Evolutionary conservation across 805 yeast genomes (phyloP).

Genomic region (Cyberlindnera galapagoensis): DNA sequence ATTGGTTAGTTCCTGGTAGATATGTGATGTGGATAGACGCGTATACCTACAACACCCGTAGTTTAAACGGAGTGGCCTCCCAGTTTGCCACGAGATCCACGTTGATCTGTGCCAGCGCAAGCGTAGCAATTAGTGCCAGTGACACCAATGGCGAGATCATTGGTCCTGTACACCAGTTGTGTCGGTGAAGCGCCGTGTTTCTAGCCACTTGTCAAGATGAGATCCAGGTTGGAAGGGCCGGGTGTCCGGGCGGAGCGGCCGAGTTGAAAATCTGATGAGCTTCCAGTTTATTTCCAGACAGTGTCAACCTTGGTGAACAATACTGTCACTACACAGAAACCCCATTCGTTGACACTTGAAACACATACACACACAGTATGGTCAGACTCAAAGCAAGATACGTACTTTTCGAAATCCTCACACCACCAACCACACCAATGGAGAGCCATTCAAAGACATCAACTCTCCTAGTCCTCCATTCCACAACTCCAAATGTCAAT

Average conservation of each 20-base stretch:
- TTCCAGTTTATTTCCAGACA: too few relatives aligned
- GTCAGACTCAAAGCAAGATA: constrained; percentile 86
- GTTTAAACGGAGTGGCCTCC: constrained; percentile 24
- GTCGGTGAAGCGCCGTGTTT: too few relatives aligned
- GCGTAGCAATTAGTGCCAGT: too few relatives aligned
- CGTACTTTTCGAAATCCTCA: constrained; percentile 69
- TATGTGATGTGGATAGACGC: neutral
- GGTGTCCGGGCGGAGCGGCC: too few relatives aligned
- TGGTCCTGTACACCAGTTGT: too few relatives aligned
- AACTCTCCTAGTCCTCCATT: constrained; percentile 42
- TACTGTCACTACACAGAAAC: too few relatives aligned
- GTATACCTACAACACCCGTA: constrained; percentile 21
- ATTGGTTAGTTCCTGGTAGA: constrained; percentile 3
- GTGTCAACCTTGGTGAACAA: too few relatives aligned
- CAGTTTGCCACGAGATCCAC: constrained; percentile 22
- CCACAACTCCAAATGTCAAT: constrained; percentile 41
- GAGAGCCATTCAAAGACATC: constrained; percentile 28
- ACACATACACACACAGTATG: constrained; percentile 37
- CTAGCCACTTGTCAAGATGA: too few relatives aligned
- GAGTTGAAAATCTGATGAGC: too few relatives aligned
- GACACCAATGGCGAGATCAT: too few relatives aligned
- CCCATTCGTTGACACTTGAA: too few relatives aligned
- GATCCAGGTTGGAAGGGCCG: too few relatives aligned
- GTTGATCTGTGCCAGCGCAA: constrained; percentile 13
- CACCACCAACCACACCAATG: constrained; percentile 39